Conservation (phyloP, 2,329 filamentous ascomycete species). For the Sporothrix brasiliensis region DNA sequence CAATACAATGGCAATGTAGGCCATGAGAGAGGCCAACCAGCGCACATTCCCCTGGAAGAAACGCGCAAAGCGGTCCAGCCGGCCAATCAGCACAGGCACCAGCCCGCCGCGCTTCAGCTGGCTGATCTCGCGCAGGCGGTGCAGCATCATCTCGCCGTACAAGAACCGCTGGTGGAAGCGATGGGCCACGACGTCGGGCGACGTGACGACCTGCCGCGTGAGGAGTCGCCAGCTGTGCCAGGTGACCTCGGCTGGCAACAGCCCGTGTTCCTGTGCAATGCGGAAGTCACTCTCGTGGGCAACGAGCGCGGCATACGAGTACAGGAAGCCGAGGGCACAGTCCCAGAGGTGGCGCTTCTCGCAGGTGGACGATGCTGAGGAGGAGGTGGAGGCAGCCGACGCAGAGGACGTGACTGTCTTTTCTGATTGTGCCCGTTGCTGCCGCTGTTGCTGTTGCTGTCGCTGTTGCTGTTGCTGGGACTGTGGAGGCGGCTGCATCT, state of each 20-base stretch:
- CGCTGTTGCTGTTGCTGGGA: not conserved
- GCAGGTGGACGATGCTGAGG: constrained; percentile 28
- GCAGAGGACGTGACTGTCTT: not conserved
- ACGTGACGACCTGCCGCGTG: constrained; percentile 40
- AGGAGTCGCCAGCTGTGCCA: constrained; percentile 49
- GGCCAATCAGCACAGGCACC: constrained; percentile 38
- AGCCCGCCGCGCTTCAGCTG: constrained; percentile 39
- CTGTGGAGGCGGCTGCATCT: not conserved
- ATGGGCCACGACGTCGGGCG: constrained; percentile 40
- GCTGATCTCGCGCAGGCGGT: constrained; percentile 47
- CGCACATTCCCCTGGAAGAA: constrained; percentile 51
- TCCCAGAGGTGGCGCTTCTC: constrained; percentile 34
- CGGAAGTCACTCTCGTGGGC: constrained; percentile 46
- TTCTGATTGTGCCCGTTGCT: not conserved
- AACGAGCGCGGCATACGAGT: constrained; percentile 46
- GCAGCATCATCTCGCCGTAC: constrained; percentile 49
- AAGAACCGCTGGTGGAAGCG: constrained; percentile 45
- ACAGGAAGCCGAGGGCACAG: constrained; percentile 47
- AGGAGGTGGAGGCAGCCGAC: constrained; percentile 4
- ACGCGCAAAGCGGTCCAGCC: constrained; percentile 43
- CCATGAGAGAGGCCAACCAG: constrained; percentile 46
- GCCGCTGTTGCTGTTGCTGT: not conserved
- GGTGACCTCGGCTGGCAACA: constrained; percentile 44
- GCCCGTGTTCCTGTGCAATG: constrained; percentile 43
- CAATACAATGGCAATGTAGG: constrained; percentile 51